Conservation (phyloP, 192 early-diverging fungal species). For the Rhizophagus prolifer region DNA sequence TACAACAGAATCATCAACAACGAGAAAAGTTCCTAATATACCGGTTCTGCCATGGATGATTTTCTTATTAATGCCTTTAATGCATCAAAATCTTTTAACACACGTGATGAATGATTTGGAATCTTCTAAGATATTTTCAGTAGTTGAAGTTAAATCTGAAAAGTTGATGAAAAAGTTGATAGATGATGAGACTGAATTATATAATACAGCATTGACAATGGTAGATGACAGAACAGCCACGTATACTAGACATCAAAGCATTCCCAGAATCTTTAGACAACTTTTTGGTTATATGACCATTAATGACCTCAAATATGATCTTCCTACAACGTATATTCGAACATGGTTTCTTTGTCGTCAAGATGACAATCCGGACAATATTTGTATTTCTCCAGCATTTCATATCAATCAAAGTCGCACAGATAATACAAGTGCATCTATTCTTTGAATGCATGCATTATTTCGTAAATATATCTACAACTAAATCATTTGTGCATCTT, state of each 20-base stretch:
- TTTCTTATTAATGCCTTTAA: slow-evolving; percentile 25
- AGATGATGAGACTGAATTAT: slow-evolving; percentile 12
- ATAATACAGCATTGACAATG: slow-evolving; percentile 11
- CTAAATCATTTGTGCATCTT: background rate
- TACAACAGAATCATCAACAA: background rate
- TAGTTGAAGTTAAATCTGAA: slow-evolving; percentile 18
- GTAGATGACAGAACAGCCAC: background rate
- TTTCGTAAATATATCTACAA: slow-evolving; percentile 26
- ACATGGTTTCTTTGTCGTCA: slow-evolving; percentile 25
- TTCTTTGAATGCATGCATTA: slow-evolving; percentile 29
- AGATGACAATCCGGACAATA: background rate
- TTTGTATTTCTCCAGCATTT: background rate
- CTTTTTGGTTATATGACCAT: slow-evolving; percentile 21
- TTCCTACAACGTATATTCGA: slow-evolving; percentile 23
- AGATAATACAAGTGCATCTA: background rate
- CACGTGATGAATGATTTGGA: background rate
- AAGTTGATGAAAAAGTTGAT: background rate
- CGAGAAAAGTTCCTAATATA: slow-evolving; percentile 6
- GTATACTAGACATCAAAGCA: slow-evolving; percentile 1
- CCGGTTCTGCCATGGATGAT: slow-evolving; percentile 18
- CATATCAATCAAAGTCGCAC: slow-evolving; percentile 22
- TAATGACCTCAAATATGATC: slow-evolving; percentile 21
- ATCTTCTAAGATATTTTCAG: background rate
- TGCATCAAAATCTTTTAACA: background rate
- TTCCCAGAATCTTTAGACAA: slow-evolving; percentile 25